Conservation (phyloP, 306 rosid genomes). For the Fagus sylvatica region DNA sequence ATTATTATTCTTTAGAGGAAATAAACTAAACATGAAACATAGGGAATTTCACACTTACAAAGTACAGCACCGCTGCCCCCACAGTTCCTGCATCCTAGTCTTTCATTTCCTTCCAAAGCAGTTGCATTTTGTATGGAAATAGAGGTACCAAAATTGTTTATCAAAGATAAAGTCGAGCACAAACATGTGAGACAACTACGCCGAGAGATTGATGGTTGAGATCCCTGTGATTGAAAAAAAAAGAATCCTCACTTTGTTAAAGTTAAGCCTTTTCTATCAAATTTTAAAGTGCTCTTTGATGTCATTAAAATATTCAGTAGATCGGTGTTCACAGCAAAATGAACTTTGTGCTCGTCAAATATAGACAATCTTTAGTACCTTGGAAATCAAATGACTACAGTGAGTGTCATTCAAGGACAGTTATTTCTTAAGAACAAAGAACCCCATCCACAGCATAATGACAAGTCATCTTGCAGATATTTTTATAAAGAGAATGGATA, state of each 20-base stretch:
- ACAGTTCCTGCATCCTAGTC: conserved; percentile 78
- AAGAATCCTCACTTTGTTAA: neutral
- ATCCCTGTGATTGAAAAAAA: conserved; percentile 38
- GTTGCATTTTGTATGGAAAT: conserved; percentile 40
- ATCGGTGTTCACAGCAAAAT: neutral
- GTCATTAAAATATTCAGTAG: neutral
- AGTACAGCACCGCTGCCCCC: conserved; percentile 86
- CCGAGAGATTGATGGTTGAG: conserved; percentile 50
- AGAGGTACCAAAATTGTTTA: conserved; percentile 33
- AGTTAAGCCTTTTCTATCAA: neutral
- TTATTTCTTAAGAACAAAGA: neutral
- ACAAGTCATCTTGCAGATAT: neutral
- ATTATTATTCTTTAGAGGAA: neutral
- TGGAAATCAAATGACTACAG: neutral
- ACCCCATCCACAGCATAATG: neutral
- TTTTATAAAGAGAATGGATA: neutral
- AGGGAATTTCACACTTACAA: conserved; percentile 45
- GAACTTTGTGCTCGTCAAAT: neutral
- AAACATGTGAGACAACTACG: conserved; percentile 71
- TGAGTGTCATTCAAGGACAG: neutral
- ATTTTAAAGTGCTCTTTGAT: neutral
- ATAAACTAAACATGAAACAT: neutral
- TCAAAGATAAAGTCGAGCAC: conserved; percentile 56
- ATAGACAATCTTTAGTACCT: neutral
- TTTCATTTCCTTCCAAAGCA: conserved; percentile 61